Evolutionary conservation across 2,329 filamentous ascomycete species (phyloP).

Genomic region (Clathrospora elynae): DNA sequence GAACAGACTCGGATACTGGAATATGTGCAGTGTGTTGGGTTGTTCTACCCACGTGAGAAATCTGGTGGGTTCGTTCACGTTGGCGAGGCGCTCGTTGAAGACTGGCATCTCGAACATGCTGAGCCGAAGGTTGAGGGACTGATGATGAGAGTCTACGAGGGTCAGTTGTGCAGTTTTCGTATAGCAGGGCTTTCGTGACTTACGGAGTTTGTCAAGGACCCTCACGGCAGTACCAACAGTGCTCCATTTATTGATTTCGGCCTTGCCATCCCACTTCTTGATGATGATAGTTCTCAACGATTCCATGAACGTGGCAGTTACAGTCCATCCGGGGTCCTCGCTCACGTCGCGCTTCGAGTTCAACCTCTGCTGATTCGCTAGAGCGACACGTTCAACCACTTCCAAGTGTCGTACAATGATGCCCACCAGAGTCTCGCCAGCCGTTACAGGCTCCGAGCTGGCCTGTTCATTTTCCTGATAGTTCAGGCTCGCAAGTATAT

Average conservation of each 20-base stretch:
- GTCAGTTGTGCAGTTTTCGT: conserved; percentile 14
- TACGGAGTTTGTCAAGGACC: conserved; percentile 73
- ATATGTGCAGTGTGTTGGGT: conserved; percentile 70
- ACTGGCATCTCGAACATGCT: conserved; percentile 76
- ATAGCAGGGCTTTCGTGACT: conserved; percentile 1
- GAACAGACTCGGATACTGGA: conserved; percentile 84
- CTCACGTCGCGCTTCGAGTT: conserved; percentile 14
- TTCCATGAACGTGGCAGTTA: conserved; percentile 58
- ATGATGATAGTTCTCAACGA: conserved; percentile 77
- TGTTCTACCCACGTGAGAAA: conserved; percentile 69
- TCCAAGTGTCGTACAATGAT: conserved; percentile 34
- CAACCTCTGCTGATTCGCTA: conserved; percentile 29
- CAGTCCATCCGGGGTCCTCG: conserved; percentile 45
- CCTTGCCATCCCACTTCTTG: conserved; percentile 78
- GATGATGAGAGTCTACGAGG: conserved; percentile 24
- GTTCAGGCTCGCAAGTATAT: conserved; percentile 49
- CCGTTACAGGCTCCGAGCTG: neutral
- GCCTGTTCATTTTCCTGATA: neutral
- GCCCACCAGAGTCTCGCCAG: conserved; percentile 16
- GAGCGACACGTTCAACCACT: conserved; percentile 29
- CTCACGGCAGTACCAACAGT: conserved; percentile 78
- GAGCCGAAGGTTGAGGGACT: conserved; percentile 56
- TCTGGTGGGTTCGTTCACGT: conserved; percentile 70
- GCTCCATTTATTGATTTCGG: conserved; percentile 70
- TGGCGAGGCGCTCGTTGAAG: conserved; percentile 75